These are phyloP conservation scores for Macrocystidia cucumis DNA, from an alignment of 1,284 basidiomycete genomes.

Conservation along the genomic window DNA sequence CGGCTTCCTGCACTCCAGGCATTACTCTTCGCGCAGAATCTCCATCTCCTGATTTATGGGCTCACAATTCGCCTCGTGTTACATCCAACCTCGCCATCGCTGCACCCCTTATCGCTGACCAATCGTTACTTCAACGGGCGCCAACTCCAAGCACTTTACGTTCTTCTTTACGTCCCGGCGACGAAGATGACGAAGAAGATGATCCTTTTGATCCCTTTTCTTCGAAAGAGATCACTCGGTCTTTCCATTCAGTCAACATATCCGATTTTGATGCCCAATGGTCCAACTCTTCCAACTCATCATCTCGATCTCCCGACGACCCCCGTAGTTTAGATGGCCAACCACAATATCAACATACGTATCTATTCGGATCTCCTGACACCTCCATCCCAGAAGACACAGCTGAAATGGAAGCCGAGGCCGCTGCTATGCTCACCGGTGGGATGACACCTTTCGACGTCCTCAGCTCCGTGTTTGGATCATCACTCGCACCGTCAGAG, in stretches of 20 bases:
- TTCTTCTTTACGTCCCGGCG: constrained; percentile 49
- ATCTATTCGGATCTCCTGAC: constrained; percentile 23
- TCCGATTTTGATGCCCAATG: constrained; percentile 59
- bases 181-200: constrained; percentile 56
- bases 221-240: constrained; percentile 35
- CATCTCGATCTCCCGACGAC: constrained; percentile 29
- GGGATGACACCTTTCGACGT: constrained; percentile 98
- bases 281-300: constrained; percentile 38
- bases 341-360: constrained; percentile 23
- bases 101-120: constrained; percentile 76
- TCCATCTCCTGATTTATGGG: constrained; percentile 77
- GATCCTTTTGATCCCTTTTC: constrained; percentile 74
- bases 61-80: constrained; percentile 63
- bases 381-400: constrained; percentile 26
- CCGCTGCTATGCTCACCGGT: constrained; percentile 59
- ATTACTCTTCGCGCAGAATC: constrained; percentile 62
- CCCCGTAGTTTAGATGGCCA: constrained; percentile 29
- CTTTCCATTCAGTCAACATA: constrained; percentile 54
- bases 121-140: constrained; percentile 46
- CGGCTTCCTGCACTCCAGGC: constrained; percentile 58
- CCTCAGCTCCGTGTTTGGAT: constrained; percentile 87
- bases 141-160: constrained; percentile 49
- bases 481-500: constrained; percentile 81
- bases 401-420: constrained; percentile 44
- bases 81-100: constrained; percentile 85